Percentiles rank a stretch among this genome's conserved stretches.
Conservation (phyloP, 2,329 filamentous ascomycete genomes). For the Plenodomus tracheiphilus region DNA sequence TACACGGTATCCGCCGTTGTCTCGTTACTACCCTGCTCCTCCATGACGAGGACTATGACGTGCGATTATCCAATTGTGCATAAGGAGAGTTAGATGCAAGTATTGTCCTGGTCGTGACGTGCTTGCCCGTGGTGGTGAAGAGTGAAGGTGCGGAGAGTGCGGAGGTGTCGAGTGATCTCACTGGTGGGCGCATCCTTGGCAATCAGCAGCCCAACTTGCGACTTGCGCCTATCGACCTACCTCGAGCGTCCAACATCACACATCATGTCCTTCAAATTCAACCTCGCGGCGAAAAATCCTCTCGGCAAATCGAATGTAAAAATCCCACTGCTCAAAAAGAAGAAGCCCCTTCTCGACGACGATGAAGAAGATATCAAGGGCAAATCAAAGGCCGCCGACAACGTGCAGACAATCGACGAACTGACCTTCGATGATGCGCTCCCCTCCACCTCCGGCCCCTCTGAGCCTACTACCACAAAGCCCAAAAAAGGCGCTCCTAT, state of each 20-base stretch:
- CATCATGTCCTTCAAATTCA: slow-evolving; percentile 54
- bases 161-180: slow-evolving; percentile 29
- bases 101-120: not conserved
- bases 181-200: slow-evolving; percentile 33
- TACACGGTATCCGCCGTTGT: slow-evolving; percentile 24
- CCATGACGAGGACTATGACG: slow-evolving; percentile 29
- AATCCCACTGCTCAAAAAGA: slow-evolving; percentile 33
- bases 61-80: slow-evolving; percentile 16
- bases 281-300: slow-evolving; percentile 57
- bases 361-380: slow-evolving; percentile 57
- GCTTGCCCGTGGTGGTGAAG: not conserved
- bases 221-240: not conserved
- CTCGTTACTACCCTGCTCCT: slow-evolving; percentile 33
- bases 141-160: slow-evolving; percentile 24
- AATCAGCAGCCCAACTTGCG: slow-evolving; percentile 4
- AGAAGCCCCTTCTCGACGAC: slow-evolving; percentile 57
- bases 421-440: slow-evolving; percentile 61
- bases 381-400: slow-evolving; percentile 34
- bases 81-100: slow-evolving; percentile 5
- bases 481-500: slow-evolving; percentile 41
- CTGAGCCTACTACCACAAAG: slow-evolving; percentile 36
- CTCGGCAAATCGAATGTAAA: slow-evolving; percentile 21
- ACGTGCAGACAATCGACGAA: slow-evolving; percentile 59
- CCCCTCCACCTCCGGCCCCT: slow-evolving; percentile 23
- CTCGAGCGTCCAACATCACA: slow-evolving; percentile 2